Evolutionary conservation across 441 rosid species (phyloP).

Genomic region (Raphanus hybrid): DNA sequence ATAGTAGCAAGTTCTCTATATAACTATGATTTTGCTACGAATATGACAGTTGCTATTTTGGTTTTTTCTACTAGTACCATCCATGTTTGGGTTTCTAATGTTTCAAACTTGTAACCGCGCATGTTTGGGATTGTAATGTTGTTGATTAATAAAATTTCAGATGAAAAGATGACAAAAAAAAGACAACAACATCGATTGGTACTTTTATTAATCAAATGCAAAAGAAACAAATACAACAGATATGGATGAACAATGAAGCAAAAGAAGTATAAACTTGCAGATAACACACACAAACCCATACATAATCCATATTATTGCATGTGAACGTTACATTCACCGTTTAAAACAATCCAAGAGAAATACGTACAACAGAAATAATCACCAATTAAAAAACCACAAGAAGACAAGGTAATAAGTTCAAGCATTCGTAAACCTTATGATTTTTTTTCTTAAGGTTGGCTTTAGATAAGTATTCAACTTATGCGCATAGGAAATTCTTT

Average conservation of each 20-base stretch:
- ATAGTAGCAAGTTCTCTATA: too few species aligned
- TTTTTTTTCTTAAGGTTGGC: background rate
- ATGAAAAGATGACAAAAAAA: background rate
- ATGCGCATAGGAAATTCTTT: conserved; percentile 31
- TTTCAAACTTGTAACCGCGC: background rate
- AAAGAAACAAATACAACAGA: conserved; percentile 15
- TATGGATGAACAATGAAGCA: conserved; percentile 1
- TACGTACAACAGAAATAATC: background rate
- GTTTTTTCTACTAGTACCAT: too few species aligned
- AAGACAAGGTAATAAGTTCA: conserved; percentile 12
- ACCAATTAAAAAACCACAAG: conserved; percentile 1
- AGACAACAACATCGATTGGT: conserved; percentile 1
- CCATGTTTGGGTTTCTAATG: background rate
- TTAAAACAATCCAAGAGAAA: conserved; percentile 5
- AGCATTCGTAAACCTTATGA: background rate
- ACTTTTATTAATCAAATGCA: conserved; percentile 22
- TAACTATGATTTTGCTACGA: too few species aligned
- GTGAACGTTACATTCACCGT: conserved; percentile 7
- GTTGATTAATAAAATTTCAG: background rate
- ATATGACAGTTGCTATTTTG: too few species aligned
- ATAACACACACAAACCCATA: conserved; percentile 9
- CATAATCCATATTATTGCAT: conserved; percentile 15
- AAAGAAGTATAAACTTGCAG: conserved; percentile 24
- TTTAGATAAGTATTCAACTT: conserved; percentile 23
- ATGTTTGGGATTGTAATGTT: background rate